Base-by-base conservation (phyloP, 2,329 filamentous ascomycete species). In the Arthrobotrys iridis region DNA sequence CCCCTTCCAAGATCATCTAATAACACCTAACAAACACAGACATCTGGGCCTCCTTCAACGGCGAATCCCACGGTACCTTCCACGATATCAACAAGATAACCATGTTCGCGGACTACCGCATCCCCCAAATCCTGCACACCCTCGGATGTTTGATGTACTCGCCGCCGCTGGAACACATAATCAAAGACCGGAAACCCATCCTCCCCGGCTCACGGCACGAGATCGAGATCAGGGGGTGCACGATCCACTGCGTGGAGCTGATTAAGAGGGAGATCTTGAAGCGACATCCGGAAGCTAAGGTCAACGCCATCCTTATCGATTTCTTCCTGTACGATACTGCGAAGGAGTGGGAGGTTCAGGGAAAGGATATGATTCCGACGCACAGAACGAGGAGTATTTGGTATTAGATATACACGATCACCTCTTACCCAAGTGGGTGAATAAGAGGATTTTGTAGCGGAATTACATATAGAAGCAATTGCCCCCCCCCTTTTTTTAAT, bases 51-150 rank as follows among this genome's bases (percentile, higher is more conserved):
- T 96, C 93, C 77, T 98, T 98, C 81, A 88, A 94, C 62, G 93
- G 93, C 48, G 85, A 90, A 78, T 86, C 87, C 24, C 93, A 90
- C 80, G 96, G 95, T 30, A 85, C 87, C 26, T 99, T 99, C 82
- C 81, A 88, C 68, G 95, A 99, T 81, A 97, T 99, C 79, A 91
- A 95, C 83, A 93, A 93, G 81, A 91, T 99, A 79, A 99, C 95
- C 75, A 98, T 98, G 90, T 99, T 99, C 84, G 93, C 95, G 80
- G 95, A 99, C 84, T 99, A 99, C 81, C 91, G 95, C 45, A 90
- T 99, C 63, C 96, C 96, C 11, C 95, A 99, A 83, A 95, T 97
- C 79, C 87, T 99, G 33, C 89, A 93, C 79, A 88, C 89, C 7
- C 85, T 98, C 46, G 91, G 92, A 15, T 94, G 93, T 70, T 83